Percentiles rank a stretch among this genome's conserved stretches.
These are phyloP conservation scores for rapeseed (Brassica napus) DNA, from an alignment of 345 rosid genomes.

Conservation along the genomic window Da-Ae NC_063447.1:18618501-18619000, in stretches of 20 bases:
- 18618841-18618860: neutral
- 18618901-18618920: neutral
- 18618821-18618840: too few relatives aligned
- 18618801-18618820: too few relatives aligned
- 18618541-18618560: neutral
- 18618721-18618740: too few relatives aligned
- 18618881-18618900: neutral
- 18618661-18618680: too few relatives aligned
- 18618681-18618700: too few relatives aligned
- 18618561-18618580: neutral
- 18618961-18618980: conserved; percentile 25
- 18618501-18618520: neutral
- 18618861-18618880: neutral
- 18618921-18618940: neutral
- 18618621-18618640: too few relatives aligned
- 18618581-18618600: too few relatives aligned
- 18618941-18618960: conserved; percentile 19
- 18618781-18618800: neutral
- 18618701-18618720: neutral
- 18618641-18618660: too few relatives aligned
- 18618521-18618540: neutral
- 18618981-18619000: conserved; percentile 24
- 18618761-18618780: neutral
- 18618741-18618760: too few relatives aligned
- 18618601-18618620: too few relatives aligned